Base-by-base conservation (phyloP, 1,284 basidiomycete genomes). In the Pseudozyma sp. region DNA sequence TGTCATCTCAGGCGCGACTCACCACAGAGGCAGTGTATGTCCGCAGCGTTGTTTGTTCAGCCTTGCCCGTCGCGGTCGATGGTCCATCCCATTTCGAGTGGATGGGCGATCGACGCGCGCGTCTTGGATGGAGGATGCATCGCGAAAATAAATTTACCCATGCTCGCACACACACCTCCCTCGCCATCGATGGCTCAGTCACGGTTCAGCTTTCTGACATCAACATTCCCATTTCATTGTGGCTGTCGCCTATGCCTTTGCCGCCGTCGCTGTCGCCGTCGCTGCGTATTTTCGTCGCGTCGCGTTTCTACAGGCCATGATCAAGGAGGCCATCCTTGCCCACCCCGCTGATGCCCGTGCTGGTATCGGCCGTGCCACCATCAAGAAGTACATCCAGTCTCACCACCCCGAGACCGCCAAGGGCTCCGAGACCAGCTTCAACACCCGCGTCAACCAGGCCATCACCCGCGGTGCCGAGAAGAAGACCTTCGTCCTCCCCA, bases 281-380 rank as follows among this genome's bases (percentile, higher is more conserved):
- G 44, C 17, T 35, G 43, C 14, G 43, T 44, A 17, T 43, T 19
- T 46, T 44, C 43, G 56, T 69, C 67, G 67, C 61, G 61, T 69
- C 67, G 66, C 60, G 61, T 64, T 45, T 17, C 24, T 39, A 39
- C 54, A 79, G 78, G 64, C 75, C 56, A 83, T 83, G 81, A 83
- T 72, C 57, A 82, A 87, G 86, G 93, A 94, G 87, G 93, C 92
- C 81, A 92, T 96, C 85, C 85, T 88, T 70, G 88, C 87, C 56
- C 87, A 91, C 85, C 88, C 89, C 30, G 91, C 92, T 40, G 92
- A 94, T 69, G 89, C 91, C 68, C 92, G 94, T 74, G 84, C 85
- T 68, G 94, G 94, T 85, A 92, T 95, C 75, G 94, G 93, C 79
- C 92, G 94, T 60, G 92, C 91, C 65, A 90, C 91, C 82, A 93